Evolutionary conservation across 345 rosid genomes (phyloP).

Genomic region (Hibiscus syriacus): DNA sequence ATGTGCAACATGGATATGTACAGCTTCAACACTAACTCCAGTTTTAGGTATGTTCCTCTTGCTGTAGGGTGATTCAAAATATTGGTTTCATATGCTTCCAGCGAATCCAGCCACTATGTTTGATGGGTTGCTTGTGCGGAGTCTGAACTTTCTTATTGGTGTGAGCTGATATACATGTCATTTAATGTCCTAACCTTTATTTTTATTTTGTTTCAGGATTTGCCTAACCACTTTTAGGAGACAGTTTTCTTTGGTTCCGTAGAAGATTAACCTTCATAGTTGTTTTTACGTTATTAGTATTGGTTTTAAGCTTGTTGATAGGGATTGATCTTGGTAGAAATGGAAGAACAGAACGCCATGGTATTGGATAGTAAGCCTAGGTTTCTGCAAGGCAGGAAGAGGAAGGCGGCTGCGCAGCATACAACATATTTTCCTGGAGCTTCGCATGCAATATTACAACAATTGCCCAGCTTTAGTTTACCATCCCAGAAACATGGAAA

Average conservation of each 20-base stretch:
- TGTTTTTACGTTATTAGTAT: neutral
- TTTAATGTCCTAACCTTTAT: neutral
- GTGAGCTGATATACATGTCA: neutral
- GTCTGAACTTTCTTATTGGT: neutral
- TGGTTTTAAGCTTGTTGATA: conserved; percentile 6
- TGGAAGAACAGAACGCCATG: conserved; percentile 54
- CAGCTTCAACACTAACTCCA: neutral
- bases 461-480: conserved; percentile 23
- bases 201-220: conserved; percentile 5
- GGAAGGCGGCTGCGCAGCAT: conserved; percentile 36
- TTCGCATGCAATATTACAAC: conserved; percentile 24
- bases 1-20: neutral
- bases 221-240: neutral
- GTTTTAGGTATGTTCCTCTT: conserved; percentile 1
- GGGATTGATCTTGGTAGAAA: conserved; percentile 27
- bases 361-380: conserved; percentile 46
- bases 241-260: neutral
- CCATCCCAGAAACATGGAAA: conserved; percentile 29
- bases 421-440: conserved; percentile 35
- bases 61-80: neutral
- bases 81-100: neutral
- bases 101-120: neutral
- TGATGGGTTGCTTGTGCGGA: neutral
- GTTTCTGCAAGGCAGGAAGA: conserved; percentile 34
- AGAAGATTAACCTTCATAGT: neutral